These are phyloP conservation scores for Didymella segeticola DNA, from an alignment of 2,329 filamentous ascomycete species.

Conservation along the genomic window DNA sequence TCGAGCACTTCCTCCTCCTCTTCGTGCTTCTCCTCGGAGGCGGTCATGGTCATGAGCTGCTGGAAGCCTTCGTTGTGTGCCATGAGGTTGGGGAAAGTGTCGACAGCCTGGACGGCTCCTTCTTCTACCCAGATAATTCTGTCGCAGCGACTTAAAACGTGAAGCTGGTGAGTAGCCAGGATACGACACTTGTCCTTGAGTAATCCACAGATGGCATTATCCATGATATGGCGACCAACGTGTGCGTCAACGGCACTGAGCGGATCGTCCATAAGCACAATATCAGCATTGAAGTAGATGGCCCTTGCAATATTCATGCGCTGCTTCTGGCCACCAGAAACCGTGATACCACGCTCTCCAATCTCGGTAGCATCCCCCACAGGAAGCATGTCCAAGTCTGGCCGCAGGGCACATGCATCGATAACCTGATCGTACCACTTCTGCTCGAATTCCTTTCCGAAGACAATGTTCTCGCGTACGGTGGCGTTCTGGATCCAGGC, in stretches of 20 bases:
- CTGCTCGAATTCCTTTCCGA: constrained; percentile 76
- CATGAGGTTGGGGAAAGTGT: constrained; percentile 91
- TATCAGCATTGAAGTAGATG: constrained; percentile 69
- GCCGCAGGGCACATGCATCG: constrained; percentile 80
- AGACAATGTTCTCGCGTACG: constrained; percentile 86
- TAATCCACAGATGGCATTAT: constrained; percentile 89
- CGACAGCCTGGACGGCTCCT: constrained; percentile 81
- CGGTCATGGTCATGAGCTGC: constrained; percentile 80
- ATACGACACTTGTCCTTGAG: constrained; percentile 89
- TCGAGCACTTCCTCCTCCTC: constrained; percentile 59
- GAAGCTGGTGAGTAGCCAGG: constrained; percentile 92
- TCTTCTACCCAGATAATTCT: constrained; percentile 92
- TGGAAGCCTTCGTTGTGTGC: constrained; percentile 77
- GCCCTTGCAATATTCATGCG: constrained; percentile 89
- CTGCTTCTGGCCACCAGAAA: constrained; percentile 95
- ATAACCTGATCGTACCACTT: constrained; percentile 86
- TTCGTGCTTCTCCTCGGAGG: constrained; percentile 64
- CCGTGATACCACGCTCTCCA: constrained; percentile 92
- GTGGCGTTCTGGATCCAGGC: constrained; percentile 97
- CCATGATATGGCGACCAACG: constrained; percentile 78
- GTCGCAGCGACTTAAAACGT: constrained; percentile 89
- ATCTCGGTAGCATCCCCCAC: constrained; percentile 90
- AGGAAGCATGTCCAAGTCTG: constrained; percentile 92
- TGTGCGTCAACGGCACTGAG: constrained; percentile 65
- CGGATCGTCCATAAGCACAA: constrained; percentile 70